A percentile compares a stretch with the other conserved stretches of the same genome.
Conservation (phyloP, 148 eudicot genomes). For the Chenopodium formosanum region DNA sequence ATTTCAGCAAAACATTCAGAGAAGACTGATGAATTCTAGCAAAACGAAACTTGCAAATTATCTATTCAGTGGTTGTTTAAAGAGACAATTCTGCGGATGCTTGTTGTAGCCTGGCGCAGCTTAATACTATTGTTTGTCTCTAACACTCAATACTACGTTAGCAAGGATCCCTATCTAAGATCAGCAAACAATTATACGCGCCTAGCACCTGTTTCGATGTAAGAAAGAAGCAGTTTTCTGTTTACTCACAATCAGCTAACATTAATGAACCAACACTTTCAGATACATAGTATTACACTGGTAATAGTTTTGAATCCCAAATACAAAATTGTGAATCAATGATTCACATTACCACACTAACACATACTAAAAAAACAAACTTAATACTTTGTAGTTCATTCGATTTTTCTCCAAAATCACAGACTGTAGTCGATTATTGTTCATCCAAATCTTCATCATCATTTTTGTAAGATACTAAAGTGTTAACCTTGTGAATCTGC, state of each 20-base stretch:
- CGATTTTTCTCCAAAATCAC: background rate
- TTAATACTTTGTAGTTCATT: background rate
- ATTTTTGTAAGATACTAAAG: constrained; percentile 83
- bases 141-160: too few relatives aligned
- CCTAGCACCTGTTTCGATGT: background rate
- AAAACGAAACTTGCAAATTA: too few relatives aligned
- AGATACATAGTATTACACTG: too few relatives aligned
- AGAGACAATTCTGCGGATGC: too few relatives aligned
- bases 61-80: too few relatives aligned
- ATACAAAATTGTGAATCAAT: constrained; percentile 51
- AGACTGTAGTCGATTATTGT: constrained; percentile 10
- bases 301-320: background rate
- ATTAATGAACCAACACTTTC: too few relatives aligned
- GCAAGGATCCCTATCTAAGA: background rate
- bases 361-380: background rate
- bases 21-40: too few relatives aligned
- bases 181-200: background rate
- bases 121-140: too few relatives aligned
- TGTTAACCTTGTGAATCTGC: constrained; percentile 97
- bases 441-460: constrained; percentile 76
- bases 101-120: too few relatives aligned
- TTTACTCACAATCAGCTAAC: too few relatives aligned
- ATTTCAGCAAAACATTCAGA: too few relatives aligned
- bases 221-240: too few relatives aligned
- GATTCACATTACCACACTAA: constrained; percentile 39